phyloP scores from a whole-genome alignment of 2,329 filamentous ascomycete genomes.

The Penicillium fuscoglaucum region DNA sequence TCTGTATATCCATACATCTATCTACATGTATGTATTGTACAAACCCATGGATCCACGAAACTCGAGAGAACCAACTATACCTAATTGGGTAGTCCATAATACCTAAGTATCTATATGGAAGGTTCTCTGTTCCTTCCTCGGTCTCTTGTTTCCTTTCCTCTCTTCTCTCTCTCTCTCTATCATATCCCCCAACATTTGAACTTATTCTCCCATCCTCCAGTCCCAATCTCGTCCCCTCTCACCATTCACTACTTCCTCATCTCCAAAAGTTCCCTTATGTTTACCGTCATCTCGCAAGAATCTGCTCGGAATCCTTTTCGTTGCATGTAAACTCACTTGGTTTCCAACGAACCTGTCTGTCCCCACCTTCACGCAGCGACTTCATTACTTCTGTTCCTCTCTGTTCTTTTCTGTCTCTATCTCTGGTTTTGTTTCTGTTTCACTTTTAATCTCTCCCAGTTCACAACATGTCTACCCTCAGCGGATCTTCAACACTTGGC shows the following conservation, averaged over 20 bases:
- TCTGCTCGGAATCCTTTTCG: conserved; percentile 22
- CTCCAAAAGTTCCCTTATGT: conserved; percentile 15
- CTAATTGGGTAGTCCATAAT: not conserved
- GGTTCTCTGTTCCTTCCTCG: not conserved
- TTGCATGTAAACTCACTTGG: conserved; percentile 30
- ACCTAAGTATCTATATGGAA: not conserved
- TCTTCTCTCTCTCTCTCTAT: conserved; percentile 3
- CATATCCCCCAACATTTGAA: not conserved
- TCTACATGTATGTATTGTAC: too few species aligned
- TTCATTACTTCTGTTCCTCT: conserved; percentile 11
- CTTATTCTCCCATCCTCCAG: conserved; percentile 31
- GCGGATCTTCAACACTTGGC: conserved; percentile 26
- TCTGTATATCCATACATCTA: too few species aligned
- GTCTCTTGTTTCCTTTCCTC: not conserved
- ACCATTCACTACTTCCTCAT: conserved; percentile 12
- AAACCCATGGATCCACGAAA: not conserved
- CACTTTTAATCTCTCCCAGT: conserved; percentile 2
- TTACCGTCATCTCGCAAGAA: conserved; percentile 25
- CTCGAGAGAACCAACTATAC: not conserved
- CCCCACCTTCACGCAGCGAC: conserved; percentile 4
- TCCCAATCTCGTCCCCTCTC: conserved; percentile 5
- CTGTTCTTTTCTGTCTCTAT: conserved; percentile 1
- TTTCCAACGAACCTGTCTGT: conserved; percentile 11
- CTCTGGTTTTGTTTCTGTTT: not conserved
- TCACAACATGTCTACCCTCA: conserved; percentile 32